These are phyloP conservation scores for Erythrobasidium yunnanense DNA, from an alignment of 768 basidiomycete genomes.

Conservation along the genomic window DNA sequence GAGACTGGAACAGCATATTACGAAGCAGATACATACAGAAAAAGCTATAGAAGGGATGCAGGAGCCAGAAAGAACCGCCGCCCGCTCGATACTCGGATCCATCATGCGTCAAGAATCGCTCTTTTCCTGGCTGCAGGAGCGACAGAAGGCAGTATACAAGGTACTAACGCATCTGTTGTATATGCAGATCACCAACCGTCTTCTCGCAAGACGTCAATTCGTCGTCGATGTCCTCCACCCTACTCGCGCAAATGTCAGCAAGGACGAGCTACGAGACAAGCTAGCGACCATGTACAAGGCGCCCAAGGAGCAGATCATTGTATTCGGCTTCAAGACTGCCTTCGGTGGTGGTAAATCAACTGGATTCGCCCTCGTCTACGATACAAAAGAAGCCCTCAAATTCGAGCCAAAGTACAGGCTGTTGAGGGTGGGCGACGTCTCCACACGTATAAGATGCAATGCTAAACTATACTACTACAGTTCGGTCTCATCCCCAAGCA, in stretches of 20 bases:
- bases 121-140: too few species aligned
- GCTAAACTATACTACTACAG: slow-evolving; percentile 32
- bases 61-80: too few species aligned
- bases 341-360: slow-evolving; percentile 98
- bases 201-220: slow-evolving; percentile 90
- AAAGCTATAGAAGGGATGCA: too few species aligned
- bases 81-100: too few species aligned
- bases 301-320: slow-evolving; percentile 76
- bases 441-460: background rate
- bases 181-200: slow-evolving; percentile 73
- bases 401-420: slow-evolving; percentile 95
- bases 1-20: too few species aligned
- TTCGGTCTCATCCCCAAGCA: slow-evolving; percentile 44
- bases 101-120: too few species aligned
- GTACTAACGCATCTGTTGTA: background rate
- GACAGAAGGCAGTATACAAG: too few species aligned
- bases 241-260: slow-evolving; percentile 85
- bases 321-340: slow-evolving; percentile 86
- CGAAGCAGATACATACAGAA: too few species aligned
- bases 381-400: slow-evolving; percentile 82
- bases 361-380: slow-evolving; percentile 95
- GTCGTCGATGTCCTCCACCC: slow-evolving; percentile 91
- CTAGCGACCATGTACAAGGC: slow-evolving; percentile 87
- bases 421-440: slow-evolving; percentile 61
- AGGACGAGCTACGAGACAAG: slow-evolving; percentile 80